Conservation (phyloP, 306 rosid species). For the Abrus pulchellus region DNA sequence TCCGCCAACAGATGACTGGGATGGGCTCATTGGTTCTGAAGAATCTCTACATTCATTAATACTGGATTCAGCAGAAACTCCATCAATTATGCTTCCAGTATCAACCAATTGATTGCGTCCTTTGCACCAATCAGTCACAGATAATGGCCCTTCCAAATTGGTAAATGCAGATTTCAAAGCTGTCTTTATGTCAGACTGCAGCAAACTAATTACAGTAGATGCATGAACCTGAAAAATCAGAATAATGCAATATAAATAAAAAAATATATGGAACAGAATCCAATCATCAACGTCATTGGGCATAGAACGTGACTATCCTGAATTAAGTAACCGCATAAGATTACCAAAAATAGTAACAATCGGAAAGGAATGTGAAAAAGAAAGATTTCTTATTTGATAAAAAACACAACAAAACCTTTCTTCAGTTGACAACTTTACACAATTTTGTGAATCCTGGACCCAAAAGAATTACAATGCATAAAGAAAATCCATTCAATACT, state of each 20-base stretch:
- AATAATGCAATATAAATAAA: slow-evolving; percentile 43
- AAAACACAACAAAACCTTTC: slow-evolving; percentile 23
- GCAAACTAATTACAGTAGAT: slow-evolving; percentile 81
- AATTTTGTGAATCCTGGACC: slow-evolving; percentile 2
- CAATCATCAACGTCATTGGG: slow-evolving; percentile 38
- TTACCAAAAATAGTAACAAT: slow-evolving; percentile 15
- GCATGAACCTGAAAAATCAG: slow-evolving; percentile 78
- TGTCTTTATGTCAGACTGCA: slow-evolving; percentile 92
- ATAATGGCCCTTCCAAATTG: slow-evolving; percentile 88
- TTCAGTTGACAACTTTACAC: not conserved
- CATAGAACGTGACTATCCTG: slow-evolving; percentile 21
- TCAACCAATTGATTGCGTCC: slow-evolving; percentile 86
- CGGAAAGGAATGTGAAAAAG: slow-evolving; percentile 15
- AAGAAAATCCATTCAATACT: slow-evolving; percentile 22
- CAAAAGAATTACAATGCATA: slow-evolving; percentile 8
- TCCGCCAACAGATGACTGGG: slow-evolving; percentile 86
- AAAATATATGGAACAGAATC: slow-evolving; percentile 18
- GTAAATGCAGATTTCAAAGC: slow-evolving; percentile 95
- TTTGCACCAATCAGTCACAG: slow-evolving; percentile 95
- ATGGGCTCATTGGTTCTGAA: slow-evolving; percentile 92
- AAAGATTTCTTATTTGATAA: slow-evolving; percentile 31
- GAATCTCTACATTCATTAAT: slow-evolving; percentile 88
- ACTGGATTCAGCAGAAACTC: slow-evolving; percentile 86
- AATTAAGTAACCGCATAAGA: slow-evolving; percentile 35
- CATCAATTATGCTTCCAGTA: slow-evolving; percentile 70